Conservation (phyloP, 345 rosid species). For the Cochlearia excelsa region DNA sequence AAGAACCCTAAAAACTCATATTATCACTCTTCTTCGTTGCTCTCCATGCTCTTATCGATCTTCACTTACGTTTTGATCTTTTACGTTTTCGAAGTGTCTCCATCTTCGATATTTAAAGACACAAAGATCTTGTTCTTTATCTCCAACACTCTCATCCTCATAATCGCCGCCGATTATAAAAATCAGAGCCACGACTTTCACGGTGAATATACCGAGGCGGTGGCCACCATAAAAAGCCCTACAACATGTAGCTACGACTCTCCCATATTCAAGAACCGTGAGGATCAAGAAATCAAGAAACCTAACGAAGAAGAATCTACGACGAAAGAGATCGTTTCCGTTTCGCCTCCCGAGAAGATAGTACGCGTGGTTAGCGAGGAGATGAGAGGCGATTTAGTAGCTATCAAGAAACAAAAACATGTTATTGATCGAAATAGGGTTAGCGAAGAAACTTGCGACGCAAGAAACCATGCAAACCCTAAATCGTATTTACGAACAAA, state of each 20-base stretch:
- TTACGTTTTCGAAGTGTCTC: constrained; percentile 53
- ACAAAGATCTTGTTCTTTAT: constrained; percentile 62
- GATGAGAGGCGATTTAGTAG: constrained; percentile 12
- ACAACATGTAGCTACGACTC: constrained; percentile 1
- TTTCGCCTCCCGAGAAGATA: constrained; percentile 25
- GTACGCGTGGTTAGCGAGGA: constrained; percentile 25
- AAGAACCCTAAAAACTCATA: constrained; percentile 25
- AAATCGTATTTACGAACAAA: constrained; percentile 36
- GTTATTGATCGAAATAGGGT: constrained; percentile 3
- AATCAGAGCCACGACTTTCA: constrained; percentile 36
- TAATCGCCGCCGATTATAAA: constrained; percentile 56
- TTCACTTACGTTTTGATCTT: constrained; percentile 41
- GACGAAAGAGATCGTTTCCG: background rate
- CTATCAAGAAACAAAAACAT: constrained; percentile 13
- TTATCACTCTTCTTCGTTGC: constrained; percentile 15
- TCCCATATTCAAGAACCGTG: constrained; percentile 16
- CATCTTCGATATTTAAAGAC: constrained; percentile 45
- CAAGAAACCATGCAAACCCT: constrained; percentile 16
- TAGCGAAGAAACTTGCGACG: constrained; percentile 5
- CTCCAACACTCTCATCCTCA: constrained; percentile 60
- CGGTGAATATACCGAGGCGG: constrained; percentile 19
- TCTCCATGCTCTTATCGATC: constrained; percentile 42
- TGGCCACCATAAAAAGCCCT: constrained; percentile 14
- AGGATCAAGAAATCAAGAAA: constrained; percentile 6
- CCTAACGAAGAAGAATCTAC: background rate